A percentile compares a stretch with the other conserved stretches of the same genome.
Evolutionary conservation across 2,329 filamentous ascomycete genomes (phyloP).

Genomic region (Penicillium sclerotigenum): DNA sequence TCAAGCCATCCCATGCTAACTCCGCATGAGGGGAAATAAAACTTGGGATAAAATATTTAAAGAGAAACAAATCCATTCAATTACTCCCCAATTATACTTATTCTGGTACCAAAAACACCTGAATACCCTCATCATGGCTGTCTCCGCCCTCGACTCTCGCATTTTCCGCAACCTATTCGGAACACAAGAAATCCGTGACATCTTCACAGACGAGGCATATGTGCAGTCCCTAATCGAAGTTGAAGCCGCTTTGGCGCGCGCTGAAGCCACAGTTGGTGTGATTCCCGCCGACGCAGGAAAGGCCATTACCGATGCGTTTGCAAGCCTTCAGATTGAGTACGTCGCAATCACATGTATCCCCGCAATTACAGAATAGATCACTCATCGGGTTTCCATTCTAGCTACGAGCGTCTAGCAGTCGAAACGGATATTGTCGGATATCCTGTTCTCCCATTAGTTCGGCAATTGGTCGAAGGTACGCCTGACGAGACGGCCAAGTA

Average conservation of each 20-base stretch:
- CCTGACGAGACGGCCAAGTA: too few species aligned
- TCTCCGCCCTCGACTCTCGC: neutral
- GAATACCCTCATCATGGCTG: neutral
- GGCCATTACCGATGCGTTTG: neutral
- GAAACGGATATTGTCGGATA: too few species aligned
- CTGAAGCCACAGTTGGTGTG: neutral
- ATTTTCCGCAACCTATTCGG: neutral
- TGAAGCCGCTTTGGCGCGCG: neutral
- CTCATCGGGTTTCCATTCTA: neutral
- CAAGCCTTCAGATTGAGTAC: neutral
- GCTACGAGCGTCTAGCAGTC: too few species aligned
- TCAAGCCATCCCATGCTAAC: neutral
- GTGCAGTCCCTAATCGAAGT: neutral
- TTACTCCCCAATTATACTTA: neutral
- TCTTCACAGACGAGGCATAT: neutral
- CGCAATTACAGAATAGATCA: neutral
- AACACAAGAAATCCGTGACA: neutral
- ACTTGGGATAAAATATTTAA: neutral
- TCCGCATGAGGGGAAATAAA: neutral
- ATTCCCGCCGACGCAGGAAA: neutral
- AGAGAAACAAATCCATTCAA: too few species aligned
- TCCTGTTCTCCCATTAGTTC: too few species aligned
- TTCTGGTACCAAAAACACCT: neutral
- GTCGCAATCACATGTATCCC: neutral
- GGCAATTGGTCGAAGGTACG: too few species aligned